phyloP scores from a whole-genome alignment of 345 rosid genomes.

The Orychophragmus violaceus region DNA sequence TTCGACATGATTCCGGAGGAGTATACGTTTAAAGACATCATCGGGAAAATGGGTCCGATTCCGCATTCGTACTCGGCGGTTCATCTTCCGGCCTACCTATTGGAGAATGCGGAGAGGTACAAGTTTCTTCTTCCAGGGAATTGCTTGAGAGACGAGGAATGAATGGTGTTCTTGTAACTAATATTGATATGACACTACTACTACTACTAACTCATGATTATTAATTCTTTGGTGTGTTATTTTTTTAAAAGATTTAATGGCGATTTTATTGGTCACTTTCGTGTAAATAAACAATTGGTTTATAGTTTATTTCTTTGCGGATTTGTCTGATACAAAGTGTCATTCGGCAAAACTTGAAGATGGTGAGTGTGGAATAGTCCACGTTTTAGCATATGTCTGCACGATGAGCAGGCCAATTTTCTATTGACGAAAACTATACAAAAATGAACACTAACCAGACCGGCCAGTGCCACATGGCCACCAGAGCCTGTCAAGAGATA shows the following conservation, averaged over 20 bases:
- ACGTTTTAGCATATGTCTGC: constrained; percentile 8
- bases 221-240: constrained; percentile 24
- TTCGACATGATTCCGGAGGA: constrained; percentile 81
- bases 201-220: constrained; percentile 18
- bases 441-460: background rate
- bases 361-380: constrained; percentile 16
- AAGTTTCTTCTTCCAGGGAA: constrained; percentile 64
- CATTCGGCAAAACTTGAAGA: background rate
- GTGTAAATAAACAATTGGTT: constrained; percentile 20
- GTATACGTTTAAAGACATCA: constrained; percentile 63
- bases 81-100: constrained; percentile 53
- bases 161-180: constrained; percentile 17
- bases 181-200: background rate
- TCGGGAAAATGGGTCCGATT: constrained; percentile 71
- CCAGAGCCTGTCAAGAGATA: too few relatives aligned
- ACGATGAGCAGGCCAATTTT: background rate
- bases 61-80: constrained; percentile 71
- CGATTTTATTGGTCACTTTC: constrained; percentile 16
- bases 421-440: background rate
- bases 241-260: constrained; percentile 11
- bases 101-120: constrained; percentile 53
- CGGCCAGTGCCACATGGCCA: constrained; percentile 2
- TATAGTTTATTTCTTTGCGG: background rate
- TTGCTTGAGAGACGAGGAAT: constrained; percentile 44
- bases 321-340: background rate